phyloP scores from a whole-genome alignment of 129 eudicot species.

The Ambrosia artemisiifolia region DNA sequence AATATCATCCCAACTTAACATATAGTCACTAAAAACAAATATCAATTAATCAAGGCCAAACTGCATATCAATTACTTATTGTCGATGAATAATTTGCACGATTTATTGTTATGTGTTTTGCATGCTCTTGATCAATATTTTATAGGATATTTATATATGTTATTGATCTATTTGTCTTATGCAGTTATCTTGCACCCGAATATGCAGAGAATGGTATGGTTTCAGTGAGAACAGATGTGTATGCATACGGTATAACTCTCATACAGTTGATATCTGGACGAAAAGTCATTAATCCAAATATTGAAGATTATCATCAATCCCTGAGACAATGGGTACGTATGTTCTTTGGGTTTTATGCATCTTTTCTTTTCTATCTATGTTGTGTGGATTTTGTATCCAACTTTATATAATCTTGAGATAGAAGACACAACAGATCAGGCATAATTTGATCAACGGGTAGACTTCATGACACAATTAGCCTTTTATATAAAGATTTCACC shows the following conservation, averaged over 20 bases:
- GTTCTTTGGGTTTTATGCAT: slow-evolving; percentile 13
- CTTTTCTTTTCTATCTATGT: not conserved
- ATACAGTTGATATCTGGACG: slow-evolving; percentile 80
- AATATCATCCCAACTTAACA: too few relatives aligned
- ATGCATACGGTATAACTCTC: slow-evolving; percentile 66
- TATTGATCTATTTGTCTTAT: slow-evolving; percentile 6
- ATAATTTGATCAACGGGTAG: not conserved
- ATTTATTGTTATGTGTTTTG: too few relatives aligned
- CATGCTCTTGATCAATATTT: too few relatives aligned
- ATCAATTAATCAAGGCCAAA: not conserved
- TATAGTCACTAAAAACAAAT: not conserved
- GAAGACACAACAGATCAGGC: not conserved
- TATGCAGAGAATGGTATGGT: slow-evolving; percentile 77
- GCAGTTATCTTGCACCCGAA: slow-evolving; percentile 84
- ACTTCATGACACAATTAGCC: too few relatives aligned
- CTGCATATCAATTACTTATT: too few relatives aligned
- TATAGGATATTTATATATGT: not conserved
- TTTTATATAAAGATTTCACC: too few relatives aligned
- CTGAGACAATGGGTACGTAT: slow-evolving; percentile 73
- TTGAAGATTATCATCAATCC: slow-evolving; percentile 49
- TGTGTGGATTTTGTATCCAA: not conserved
- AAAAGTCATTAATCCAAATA: slow-evolving; percentile 36
- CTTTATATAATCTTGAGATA: not conserved
- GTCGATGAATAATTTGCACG: too few relatives aligned
- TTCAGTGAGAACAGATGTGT: slow-evolving; percentile 71